Percentiles rank a stretch among this genome's conserved stretches.
Conservation (phyloP, 257 asterid species). For the Solanum raphanifolium region DNA sequence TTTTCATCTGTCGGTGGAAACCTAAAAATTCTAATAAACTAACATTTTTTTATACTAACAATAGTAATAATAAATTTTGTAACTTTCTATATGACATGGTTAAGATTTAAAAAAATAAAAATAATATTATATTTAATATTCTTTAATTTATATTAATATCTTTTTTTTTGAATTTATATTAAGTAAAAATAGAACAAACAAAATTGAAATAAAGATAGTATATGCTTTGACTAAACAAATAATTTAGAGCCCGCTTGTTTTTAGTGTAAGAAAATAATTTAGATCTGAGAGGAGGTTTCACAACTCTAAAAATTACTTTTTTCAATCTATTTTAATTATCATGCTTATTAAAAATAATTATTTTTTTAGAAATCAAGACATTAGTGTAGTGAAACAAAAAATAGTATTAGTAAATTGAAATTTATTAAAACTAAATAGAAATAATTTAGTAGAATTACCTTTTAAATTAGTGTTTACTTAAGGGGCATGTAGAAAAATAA, state of each 20-base stretch:
- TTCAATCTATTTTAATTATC: background rate
- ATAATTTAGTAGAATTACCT: background rate
- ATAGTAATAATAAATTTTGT: too few relatives aligned
- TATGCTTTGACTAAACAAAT: background rate
- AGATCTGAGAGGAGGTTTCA: background rate
- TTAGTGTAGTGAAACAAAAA: background rate
- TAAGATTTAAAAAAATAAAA: too few relatives aligned
- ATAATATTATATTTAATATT: too few relatives aligned
- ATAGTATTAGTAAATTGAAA: too few relatives aligned
- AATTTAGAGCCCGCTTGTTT: background rate
- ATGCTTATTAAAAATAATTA: background rate
- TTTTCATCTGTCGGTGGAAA: background rate
- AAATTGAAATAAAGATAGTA: too few relatives aligned
- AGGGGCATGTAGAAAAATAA: background rate
- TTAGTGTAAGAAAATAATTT: background rate
- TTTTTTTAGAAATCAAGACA: too few relatives aligned
- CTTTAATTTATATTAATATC: too few relatives aligned
- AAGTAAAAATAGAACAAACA: too few relatives aligned
- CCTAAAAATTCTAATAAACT: background rate
- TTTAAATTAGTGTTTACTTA: background rate
- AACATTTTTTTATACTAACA: background rate
- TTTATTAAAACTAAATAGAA: too few relatives aligned
- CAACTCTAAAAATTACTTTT: background rate
- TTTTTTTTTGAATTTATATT: too few relatives aligned
- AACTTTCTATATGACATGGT: too few relatives aligned